Evolutionary conservation across 257 asterid species (phyloP), one percentile per base, ranked within the genome.

Genomic region (Plantago ovata): DNA sequence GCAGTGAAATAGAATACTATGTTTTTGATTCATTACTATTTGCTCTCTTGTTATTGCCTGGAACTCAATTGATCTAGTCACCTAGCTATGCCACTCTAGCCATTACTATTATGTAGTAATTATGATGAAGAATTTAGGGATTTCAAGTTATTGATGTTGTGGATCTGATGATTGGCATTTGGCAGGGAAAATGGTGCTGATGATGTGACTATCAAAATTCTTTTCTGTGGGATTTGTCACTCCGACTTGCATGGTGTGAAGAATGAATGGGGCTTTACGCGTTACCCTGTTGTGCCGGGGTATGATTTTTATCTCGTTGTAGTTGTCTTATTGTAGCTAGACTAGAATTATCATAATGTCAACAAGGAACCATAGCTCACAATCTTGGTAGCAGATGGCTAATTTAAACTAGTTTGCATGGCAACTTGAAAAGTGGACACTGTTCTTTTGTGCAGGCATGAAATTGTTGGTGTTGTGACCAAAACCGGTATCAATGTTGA

Each of bases 381-480:
- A 3, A 8, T 4, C 2, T 8, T 28, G 4, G n/a, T n/a, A n/a
- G n/a, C n/a, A n/a, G n/a, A n/a, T n/a, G n/a, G n/a, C n/a, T n/a
- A n/a, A n/a, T n/a, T n/a, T 28, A 28, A 28, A 13, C n/a, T 48
- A 38, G 22, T 46, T 20, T 45, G 8, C 48, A 33, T 43, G 23
- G 23, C 47, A 23, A 28, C 21, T 45, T 13, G 36, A 28, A 28
- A 28, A 28, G 13, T 21, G 28, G 18, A 36, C 21, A 42, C 20
- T 33, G 6, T 54, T 68, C 23, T 45, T n/a, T 14, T 41, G 13
- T 65, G 53, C 76, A 84, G 90, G 54, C 91, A 85, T 69, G 95
- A 82, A 72, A 82, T 85, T 52, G 77, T 69, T 44, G 95, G 95
- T 41, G 32, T 74, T 38, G 82, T 85, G 24, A 82, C 81, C 28